Evolutionary conservation across 345 rosid genomes (phyloP).

Genomic region (Hypericum androsaemum): DNA sequence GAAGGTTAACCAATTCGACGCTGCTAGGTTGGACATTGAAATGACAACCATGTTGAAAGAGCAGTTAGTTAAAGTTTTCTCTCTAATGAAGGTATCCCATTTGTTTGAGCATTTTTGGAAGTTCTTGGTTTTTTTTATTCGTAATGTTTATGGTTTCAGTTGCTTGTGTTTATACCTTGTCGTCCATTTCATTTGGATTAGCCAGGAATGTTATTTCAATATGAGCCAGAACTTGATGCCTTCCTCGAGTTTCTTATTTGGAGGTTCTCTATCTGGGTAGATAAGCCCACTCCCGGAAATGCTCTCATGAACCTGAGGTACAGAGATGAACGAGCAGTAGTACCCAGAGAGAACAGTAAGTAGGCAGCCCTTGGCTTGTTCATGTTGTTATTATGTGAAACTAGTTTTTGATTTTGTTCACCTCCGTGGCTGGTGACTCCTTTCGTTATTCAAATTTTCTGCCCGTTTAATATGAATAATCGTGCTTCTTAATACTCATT

Average conservation of each 20-base stretch:
- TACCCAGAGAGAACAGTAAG: conserved; percentile 44
- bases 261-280: conserved; percentile 99
- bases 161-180: conserved; percentile 14
- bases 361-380: conserved; percentile 14
- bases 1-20: conserved; percentile 94
- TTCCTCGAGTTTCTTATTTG: conserved; percentile 99
- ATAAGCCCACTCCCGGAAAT: conserved; percentile 96
- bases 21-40: conserved; percentile 84
- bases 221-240: conserved; percentile 98
- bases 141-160: not conserved
- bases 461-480: too few relatives aligned
- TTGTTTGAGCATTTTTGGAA: not conserved
- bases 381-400: conserved; percentile 9
- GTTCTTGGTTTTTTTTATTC: not conserved
- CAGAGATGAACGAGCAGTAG: conserved; percentile 63
- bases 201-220: conserved; percentile 99
- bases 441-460: too few relatives aligned
- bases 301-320: conserved; percentile 89
- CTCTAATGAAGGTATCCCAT: conserved; percentile 63
- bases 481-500: too few relatives aligned
- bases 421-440: not conserved
- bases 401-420: not conserved
- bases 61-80: conserved; percentile 87
- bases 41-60: conserved; percentile 97
- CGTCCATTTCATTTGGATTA: conserved; percentile 41